Evolutionary conservation across 495 filamentous ascomycete genomes (phyloP), one percentile per base, ranked within the genome.

Genomic region (Penicillium alfredii): DNA sequence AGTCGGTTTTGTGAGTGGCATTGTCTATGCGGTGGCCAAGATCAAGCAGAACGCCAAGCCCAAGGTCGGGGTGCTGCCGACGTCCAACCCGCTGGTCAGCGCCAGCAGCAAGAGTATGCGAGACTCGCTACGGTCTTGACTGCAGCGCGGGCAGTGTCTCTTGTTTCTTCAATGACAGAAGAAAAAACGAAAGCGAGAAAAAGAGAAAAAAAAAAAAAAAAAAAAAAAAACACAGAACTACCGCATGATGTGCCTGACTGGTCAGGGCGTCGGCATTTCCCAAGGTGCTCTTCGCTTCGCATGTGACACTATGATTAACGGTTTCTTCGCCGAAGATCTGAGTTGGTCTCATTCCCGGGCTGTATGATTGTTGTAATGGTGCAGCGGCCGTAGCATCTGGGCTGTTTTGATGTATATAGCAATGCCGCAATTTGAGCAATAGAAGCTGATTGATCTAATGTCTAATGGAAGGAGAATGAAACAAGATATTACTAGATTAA

Each of bases 21-120:
- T 98, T 40, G 86, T 98, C 17, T 98, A 89, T 45, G 70, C 92
- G n/a, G 73, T 89, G 44, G 82, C 88, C 51, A 96, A 96, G 71
- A 75, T 95, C 45, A 80, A 85, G 65, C 86, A 93, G 63, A 78
- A 74, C 38, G 70, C 80, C 35, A 79, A 77, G 62, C 70, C 69
- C 12, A 73, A 64, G 50, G 71, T 66, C 22, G 76, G 74, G 40
- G 55, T 75, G 23, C 69, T 94, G 25, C 88, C 90, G 2, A 83
- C 75, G 3, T 68, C 77, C 22, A 64, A 66, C 49, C 71, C 75
- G 10, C 77, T 78, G 2, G 84, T 92, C 67, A 94, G 88, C 60
- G 88, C 90, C 15, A 95, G 88, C 69, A 84, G 81, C 44, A 83
- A 87, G 61, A 95, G 90, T 66, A 89, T 84, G 74, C 74, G 86